A percentile compares a stretch with the other conserved stretches of the same genome.
These are phyloP conservation scores for Fusarium coffeatum DNA, from an alignment of 2,329 filamentous ascomycete species.

Conservation along the genomic window DNA sequence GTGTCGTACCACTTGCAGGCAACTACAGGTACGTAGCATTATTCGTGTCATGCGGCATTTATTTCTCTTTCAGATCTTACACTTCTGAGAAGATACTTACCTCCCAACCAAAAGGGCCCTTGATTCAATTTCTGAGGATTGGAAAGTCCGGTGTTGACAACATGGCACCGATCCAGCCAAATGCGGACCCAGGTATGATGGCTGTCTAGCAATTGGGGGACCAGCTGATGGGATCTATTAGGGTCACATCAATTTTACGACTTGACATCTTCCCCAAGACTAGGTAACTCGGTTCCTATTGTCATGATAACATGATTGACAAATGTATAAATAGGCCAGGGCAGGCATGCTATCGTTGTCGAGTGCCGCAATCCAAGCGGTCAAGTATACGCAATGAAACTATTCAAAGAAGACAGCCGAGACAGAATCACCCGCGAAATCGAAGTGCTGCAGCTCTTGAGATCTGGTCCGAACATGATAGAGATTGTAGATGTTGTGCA, in stretches of 20 bases:
- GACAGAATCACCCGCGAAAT: constrained; percentile 10
- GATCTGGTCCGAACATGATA: constrained; percentile 4
- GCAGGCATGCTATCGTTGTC: constrained; percentile 17
- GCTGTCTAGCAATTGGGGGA: rapidly evolving
- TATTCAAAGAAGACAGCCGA: constrained; percentile 13
- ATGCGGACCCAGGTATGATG: background rate
- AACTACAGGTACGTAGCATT: background rate
- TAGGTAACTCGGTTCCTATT: background rate
- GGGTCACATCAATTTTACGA: constrained; percentile 13
- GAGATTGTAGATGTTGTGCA: constrained; percentile 10
- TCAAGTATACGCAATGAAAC: constrained; percentile 19
- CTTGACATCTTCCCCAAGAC: background rate
- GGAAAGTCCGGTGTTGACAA: rapidly evolving
- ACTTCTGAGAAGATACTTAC: rapidly evolving
- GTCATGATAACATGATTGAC: rapidly evolving
- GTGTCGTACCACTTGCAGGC: background rate
- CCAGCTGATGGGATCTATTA: background rate
- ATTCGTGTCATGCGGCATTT: background rate
- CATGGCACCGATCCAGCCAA: constrained; percentile 11
- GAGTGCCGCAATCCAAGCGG: constrained; percentile 5
- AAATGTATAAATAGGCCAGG: background rate
- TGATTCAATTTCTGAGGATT: background rate
- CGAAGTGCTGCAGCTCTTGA: background rate
- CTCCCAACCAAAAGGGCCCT: rapidly evolving
- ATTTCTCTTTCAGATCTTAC: background rate